Percentiles rank a stretch among this genome's conserved stretches.
Evolutionary conservation across 1,284 basidiomycete species (phyloP).

Genomic region (Ustilago hordei): DNA sequence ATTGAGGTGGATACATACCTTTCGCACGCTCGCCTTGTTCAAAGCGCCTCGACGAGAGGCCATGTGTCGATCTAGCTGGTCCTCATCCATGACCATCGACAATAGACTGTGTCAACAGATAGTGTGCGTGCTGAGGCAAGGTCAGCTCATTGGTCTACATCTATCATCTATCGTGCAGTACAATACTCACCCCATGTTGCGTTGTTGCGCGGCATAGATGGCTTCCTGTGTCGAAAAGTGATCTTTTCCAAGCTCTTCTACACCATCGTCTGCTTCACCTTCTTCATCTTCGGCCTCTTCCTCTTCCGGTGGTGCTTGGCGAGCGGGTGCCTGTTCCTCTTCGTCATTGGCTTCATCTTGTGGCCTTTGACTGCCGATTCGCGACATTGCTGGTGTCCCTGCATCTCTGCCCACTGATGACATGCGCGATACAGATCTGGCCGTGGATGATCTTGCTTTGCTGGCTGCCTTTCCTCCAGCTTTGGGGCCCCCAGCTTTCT

Average conservation of each 20-base stretch:
- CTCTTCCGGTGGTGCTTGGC: slow-evolving; percentile 17
- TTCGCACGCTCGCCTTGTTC: slow-evolving; percentile 83
- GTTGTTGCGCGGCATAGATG: slow-evolving; percentile 69
- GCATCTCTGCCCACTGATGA: slow-evolving; percentile 42
- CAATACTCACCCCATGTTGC: slow-evolving; percentile 55
- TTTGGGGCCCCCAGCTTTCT: slow-evolving; percentile 27
- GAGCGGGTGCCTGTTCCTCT: slow-evolving; percentile 19
- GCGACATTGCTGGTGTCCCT: slow-evolving; percentile 29
- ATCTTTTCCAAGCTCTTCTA: slow-evolving; percentile 61
- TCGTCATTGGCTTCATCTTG: slow-evolving; percentile 34
- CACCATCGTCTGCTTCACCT: slow-evolving; percentile 63
- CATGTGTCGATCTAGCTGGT: slow-evolving; percentile 88
- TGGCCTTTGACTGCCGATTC: slow-evolving; percentile 26
- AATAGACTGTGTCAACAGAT: slow-evolving; percentile 72
- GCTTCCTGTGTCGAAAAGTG: slow-evolving; percentile 62
- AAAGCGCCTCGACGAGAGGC: slow-evolving; percentile 85
- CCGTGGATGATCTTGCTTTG: slow-evolving; percentile 36
- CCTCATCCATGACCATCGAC: slow-evolving; percentile 85
- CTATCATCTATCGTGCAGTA: slow-evolving; percentile 75
- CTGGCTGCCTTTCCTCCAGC: slow-evolving; percentile 18
- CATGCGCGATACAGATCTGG: slow-evolving; percentile 37
- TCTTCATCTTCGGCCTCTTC: slow-evolving; percentile 61
- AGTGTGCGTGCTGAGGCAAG: too few relatives aligned
- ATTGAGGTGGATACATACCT: slow-evolving; percentile 64
- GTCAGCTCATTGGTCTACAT: slow-evolving; percentile 79